Percentiles rank a stretch among this genome's conserved stretches.
Conservation (phyloP, 371 early-diverging fungal genomes). For the Lichtheimia hyalospora region DNA sequence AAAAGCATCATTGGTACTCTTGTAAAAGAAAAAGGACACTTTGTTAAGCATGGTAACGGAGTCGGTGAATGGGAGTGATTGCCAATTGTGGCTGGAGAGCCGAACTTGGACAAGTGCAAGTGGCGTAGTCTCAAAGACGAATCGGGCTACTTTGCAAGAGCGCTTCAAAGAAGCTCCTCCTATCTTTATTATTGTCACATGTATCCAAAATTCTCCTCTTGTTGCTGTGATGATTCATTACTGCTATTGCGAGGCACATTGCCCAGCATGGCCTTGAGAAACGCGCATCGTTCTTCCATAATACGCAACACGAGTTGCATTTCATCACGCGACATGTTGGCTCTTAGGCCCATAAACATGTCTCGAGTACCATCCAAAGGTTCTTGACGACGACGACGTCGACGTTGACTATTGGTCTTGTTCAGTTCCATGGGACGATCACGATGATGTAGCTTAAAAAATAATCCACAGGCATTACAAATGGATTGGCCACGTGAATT, state of each 20-base stretch:
- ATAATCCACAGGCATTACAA: slow-evolving; percentile 65
- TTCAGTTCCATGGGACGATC: slow-evolving; percentile 77
- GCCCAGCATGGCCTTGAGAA: slow-evolving; percentile 18
- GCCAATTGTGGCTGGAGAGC: too few species aligned
- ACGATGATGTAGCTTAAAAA: slow-evolving; percentile 80
- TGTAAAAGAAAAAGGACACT: too few species aligned
- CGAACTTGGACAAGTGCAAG: too few species aligned
- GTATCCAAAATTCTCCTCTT: too few species aligned
- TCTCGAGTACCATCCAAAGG: not conserved
- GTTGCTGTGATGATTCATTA: too few species aligned
- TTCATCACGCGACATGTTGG: slow-evolving; percentile 43
- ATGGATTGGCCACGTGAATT: slow-evolving; percentile 66
- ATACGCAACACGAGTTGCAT: slow-evolving; percentile 49
- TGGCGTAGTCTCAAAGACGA: too few species aligned
- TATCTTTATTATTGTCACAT: too few species aligned
- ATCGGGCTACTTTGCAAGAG: too few species aligned
- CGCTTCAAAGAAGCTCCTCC: too few species aligned
- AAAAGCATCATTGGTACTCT: too few species aligned
- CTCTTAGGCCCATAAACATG: not conserved
- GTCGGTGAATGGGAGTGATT: too few species aligned
- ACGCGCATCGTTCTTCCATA: slow-evolving; percentile 39
- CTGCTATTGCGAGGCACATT: not conserved
- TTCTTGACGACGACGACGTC: slow-evolving; percentile 27
- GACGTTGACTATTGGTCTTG: slow-evolving; percentile 62
- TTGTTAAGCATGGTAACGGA: too few species aligned